Evolutionary conservation across 768 basidiomycete species (phyloP).

Genomic region (Guyanaporus albipodus): DNA sequence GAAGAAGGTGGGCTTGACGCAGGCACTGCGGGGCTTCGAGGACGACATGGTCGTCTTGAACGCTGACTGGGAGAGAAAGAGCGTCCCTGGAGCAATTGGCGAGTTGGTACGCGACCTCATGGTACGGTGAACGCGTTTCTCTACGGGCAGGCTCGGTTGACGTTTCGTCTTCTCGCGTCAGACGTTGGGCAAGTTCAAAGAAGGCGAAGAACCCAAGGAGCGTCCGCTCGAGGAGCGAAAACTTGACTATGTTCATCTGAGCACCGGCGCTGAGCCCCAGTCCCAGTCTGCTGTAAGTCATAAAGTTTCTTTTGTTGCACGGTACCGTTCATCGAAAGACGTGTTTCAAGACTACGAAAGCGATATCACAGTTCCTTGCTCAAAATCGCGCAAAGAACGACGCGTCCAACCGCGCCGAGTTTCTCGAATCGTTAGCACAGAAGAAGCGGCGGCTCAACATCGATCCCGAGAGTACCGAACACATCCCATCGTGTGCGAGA

Average conservation of each 20-base stretch:
- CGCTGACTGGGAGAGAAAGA: constrained; percentile 55
- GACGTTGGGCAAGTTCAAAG: constrained; percentile 30
- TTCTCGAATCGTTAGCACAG: constrained; percentile 55
- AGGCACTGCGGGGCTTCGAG: constrained; percentile 61
- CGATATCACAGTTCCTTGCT: constrained; percentile 69
- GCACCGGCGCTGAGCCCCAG: constrained; percentile 43
- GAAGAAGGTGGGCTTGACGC: constrained; percentile 48
- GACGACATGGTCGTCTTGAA: constrained; percentile 72
- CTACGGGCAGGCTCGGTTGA: background rate
- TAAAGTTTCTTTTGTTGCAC: background rate
- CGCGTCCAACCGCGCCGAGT: constrained; percentile 73
- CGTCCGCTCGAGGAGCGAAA: constrained; percentile 63
- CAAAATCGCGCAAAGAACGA: constrained; percentile 69
- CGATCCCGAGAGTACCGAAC: constrained; percentile 31
- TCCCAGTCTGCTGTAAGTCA: constrained; percentile 58
- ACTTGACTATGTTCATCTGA: constrained; percentile 53
- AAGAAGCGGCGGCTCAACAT: constrained; percentile 45
- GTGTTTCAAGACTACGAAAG: constrained; percentile 54
- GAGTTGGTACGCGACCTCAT: constrained; percentile 48
- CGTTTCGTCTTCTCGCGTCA: constrained; percentile 6
- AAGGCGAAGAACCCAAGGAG: constrained; percentile 25
- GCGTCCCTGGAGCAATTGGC: constrained; percentile 52
- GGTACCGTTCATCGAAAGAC: constrained; percentile 2
- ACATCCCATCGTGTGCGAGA: constrained; percentile 61
- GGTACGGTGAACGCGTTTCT: constrained; percentile 34